Base-by-base conservation (phyloP, 1,284 basidiomycete genomes). In the Malassezia japonica region DNA sequence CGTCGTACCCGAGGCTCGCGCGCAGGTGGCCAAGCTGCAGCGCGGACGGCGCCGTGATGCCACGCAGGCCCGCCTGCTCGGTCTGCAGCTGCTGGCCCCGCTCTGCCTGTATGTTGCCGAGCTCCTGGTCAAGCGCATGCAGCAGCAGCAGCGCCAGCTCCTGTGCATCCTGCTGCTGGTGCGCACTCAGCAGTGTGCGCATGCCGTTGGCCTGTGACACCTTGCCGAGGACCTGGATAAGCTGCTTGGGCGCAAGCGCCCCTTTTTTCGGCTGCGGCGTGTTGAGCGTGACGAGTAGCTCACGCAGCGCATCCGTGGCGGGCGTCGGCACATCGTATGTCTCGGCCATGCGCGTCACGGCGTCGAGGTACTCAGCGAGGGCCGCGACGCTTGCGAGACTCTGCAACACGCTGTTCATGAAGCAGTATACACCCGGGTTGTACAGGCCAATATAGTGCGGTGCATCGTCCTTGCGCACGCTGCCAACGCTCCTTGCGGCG, bases 111-210 rank as follows among this genome's bases (percentile, higher is more conserved):
- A 70, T 56, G 2, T 38, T 43, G 16, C 55, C 55, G 1, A 62
- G 59, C 46, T 72, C 70, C 6, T 55, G 53, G 27, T 65, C 60
- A 20, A 72, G 52, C 1, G 67, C 65, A n/a, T 60, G 55, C 32
- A 61, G 55, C 28, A 72, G 60, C 4, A 72, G 58, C 1, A 67
- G 60, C 39, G 66, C 62, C 13, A 72, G 60, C 48, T 72, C 70
- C 40, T 72, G 70, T 1, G 70, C 68, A 35, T 72, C 70, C 37
- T 72, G 70, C 43, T 72, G 70, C 53, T 70, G 65, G 18, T 71
- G 70, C 4, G 70, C 70, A 1, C 56, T 57, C 2, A 69, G 49
- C 13, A 72, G 59, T 9, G 63, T 59, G 7, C 67, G 55, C 13
- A 66, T 53, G 1, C 64, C 65, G 1, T 61, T 60, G 0, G 57